Evolutionary conservation across 805 yeast species (phyloP), one percentile per base, ranked within the genome.

Genomic region (Teunomyces atbi): DNA sequence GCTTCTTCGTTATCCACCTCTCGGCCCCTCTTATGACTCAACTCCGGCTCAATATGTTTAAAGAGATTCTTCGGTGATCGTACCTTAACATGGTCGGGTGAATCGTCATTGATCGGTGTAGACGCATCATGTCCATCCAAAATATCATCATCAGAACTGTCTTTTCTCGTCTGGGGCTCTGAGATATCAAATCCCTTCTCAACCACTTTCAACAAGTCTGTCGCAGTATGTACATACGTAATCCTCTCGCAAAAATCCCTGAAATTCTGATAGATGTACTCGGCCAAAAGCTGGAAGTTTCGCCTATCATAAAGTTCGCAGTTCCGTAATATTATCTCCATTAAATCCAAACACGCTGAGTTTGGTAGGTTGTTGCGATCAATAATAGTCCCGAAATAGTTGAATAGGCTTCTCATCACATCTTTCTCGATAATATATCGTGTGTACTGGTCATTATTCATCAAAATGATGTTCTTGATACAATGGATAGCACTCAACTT

Each of bases 291-390:
- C 36, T 59, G 61, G 52, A 52, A 69, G 45, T 66, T 66, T 13
- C 58, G 55, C 18, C 55, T 42, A 12, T 48, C 47, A 26, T 44
- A 50, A 19, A 47, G 42, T 27, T 57, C 66, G 47, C 63, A 61
- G 41, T 59, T 64, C 47, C 54, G 58, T 27, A 56, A 50, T 32
- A 66, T 58, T 16, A 74, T 69, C 54, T 80, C 85, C 28, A 83
- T 67, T 18, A 91, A 69, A 59, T 86, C 90, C 39, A 89, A 69
- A 51, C 92, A 78, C 5, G 91, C 78, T 0, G 97, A 89, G 57
- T 82, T 86, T 2, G 86, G 76, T 48, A 90, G 65, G 58, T 83
- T 86, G 59, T 86, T 82, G 32, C 66, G 64, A 26, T 70, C 64
- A 5, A 75, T 68, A 7, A 80, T 77, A 11, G 69, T 74, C 18